Base-by-base conservation (phyloP, 129 eudicot species). In the Flaveria robusta region DNA sequence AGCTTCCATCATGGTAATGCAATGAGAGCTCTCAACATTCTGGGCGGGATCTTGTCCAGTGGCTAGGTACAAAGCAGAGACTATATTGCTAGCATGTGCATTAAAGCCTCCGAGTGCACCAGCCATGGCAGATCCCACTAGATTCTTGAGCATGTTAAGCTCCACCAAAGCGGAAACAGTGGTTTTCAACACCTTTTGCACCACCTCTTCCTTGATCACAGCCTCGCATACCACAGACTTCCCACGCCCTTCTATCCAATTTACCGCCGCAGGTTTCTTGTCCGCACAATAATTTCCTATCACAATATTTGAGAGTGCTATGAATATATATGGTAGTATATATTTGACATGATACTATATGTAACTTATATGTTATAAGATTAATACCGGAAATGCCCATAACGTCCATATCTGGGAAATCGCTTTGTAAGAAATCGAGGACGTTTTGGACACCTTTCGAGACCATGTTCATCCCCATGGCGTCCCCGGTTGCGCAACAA, bases 391-490 rank as follows among this genome's bases (percentile, higher is more conserved):
- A 90, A 11, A 90, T 83, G 58, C 90, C 92, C 56, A 90, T 90
- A 54, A 90, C 90, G 23, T 90, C 96, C 92, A 90, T 90, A 71
- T 90, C 92, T 0, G 88, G 86, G 71, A 83, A 90, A 64, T 87
- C 89, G 9, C 31, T 51, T 13, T 83, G 87, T 39, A 90, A 87
- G 71, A 78, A 87, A 63, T 87, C 90, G 0, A 90, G 88, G 9
- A 90, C 92, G 31, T 87, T 83, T 74, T 90, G 96, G 46, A 90
- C 96, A 66, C 92, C 96, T 64, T 90, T 90, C 34, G 96, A 87
- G 34, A 87, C 96, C 91, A 89, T 87, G 77, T 90, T 85, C 96
- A 90, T 90, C 62, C 92, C 96, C 96, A 90, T 89, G 1, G 96
- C 96, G 29, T 89, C 96, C 37, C 96, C 96, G 0, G 96, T 90